Evolutionary conservation across 192 early-diverging fungal species (phyloP).

Genomic region (Oehlia diaphana): DNA sequence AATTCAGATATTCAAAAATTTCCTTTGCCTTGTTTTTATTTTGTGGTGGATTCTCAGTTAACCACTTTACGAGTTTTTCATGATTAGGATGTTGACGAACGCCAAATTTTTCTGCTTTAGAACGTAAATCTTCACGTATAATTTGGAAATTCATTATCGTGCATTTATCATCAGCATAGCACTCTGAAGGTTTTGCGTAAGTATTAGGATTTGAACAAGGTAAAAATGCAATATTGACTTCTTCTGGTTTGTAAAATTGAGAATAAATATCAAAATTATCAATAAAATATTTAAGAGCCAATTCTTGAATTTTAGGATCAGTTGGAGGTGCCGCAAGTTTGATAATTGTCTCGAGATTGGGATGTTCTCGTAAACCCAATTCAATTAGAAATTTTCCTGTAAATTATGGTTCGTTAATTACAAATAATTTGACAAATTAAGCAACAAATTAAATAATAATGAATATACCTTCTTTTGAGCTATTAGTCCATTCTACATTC

Average conservation of each 20-base stretch:
- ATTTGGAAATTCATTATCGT: slow-evolving; percentile 67
- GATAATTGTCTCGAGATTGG: slow-evolving; percentile 42
- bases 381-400: slow-evolving; percentile 46
- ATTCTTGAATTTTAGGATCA: slow-evolving; percentile 38
- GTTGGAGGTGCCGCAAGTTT: slow-evolving; percentile 39
- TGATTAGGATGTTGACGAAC: slow-evolving; percentile 61
- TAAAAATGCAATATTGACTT: slow-evolving; percentile 59
- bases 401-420: slow-evolving; percentile 34
- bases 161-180: slow-evolving; percentile 60
- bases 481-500: slow-evolving; percentile 45
- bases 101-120: slow-evolving; percentile 61
- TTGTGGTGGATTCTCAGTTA: slow-evolving; percentile 35
- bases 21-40: slow-evolving; percentile 44
- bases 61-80: slow-evolving; percentile 35
- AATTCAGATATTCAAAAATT: slow-evolving; percentile 69
- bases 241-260: slow-evolving; percentile 45
- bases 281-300: slow-evolving; percentile 68
- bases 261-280: slow-evolving; percentile 62
- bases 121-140: slow-evolving; percentile 53
- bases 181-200: slow-evolving; percentile 59
- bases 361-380: slow-evolving; percentile 50
- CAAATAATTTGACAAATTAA: not conserved
- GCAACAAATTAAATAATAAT: not conserved
- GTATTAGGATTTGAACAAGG: slow-evolving; percentile 45
- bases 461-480: slow-evolving; percentile 34